Evolutionary conservation across 371 early-diverging fungal species (phyloP).

Genomic region (Mortierella sp.): DNA sequence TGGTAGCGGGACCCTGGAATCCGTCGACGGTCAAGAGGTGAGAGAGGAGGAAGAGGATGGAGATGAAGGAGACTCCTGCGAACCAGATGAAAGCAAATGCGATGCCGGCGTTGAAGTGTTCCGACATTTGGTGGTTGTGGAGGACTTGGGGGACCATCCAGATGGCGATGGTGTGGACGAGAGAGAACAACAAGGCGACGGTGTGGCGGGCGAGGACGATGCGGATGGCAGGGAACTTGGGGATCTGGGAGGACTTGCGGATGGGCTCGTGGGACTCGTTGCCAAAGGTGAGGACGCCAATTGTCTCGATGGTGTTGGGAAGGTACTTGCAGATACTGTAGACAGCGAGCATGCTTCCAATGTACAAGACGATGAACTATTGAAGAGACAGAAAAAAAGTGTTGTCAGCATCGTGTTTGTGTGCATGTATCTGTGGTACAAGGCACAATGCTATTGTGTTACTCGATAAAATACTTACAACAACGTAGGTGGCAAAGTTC

Average conservation of each 20-base stretch:
- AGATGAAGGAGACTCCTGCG: slow-evolving; percentile 46
- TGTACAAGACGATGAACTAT: slow-evolving; percentile 55
- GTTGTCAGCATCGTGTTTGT: not conserved
- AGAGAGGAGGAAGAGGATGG: slow-evolving; percentile 44
- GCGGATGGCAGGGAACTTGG: slow-evolving; percentile 53
- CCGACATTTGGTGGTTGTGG: slow-evolving; percentile 44
- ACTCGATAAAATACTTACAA: slow-evolving; percentile 32
- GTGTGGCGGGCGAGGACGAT: slow-evolving; percentile 45
- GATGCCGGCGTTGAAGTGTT: slow-evolving; percentile 42
- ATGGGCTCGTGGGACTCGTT: slow-evolving; percentile 3
- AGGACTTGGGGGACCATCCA: slow-evolving; percentile 58
- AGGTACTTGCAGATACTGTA: slow-evolving; percentile 53
- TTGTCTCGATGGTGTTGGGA: slow-evolving; percentile 53
- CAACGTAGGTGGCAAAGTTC: slow-evolving; percentile 55
- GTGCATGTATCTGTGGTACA: not conserved
- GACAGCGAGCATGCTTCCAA: slow-evolving; percentile 55
- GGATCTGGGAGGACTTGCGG: slow-evolving; percentile 27
- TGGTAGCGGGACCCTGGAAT: slow-evolving; percentile 52
- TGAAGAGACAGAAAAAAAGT: not conserved
- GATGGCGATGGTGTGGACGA: slow-evolving; percentile 49
- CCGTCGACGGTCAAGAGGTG: slow-evolving; percentile 54
- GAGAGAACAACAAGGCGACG: slow-evolving; percentile 36
- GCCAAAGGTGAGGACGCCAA: slow-evolving; percentile 47
- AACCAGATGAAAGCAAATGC: slow-evolving; percentile 56
- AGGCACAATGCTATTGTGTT: not conserved